Evolutionary conservation across 768 basidiomycete genomes (phyloP), one percentile per base, ranked within the genome.

Genomic region (Coprinopsis marcescibilis): DNA sequence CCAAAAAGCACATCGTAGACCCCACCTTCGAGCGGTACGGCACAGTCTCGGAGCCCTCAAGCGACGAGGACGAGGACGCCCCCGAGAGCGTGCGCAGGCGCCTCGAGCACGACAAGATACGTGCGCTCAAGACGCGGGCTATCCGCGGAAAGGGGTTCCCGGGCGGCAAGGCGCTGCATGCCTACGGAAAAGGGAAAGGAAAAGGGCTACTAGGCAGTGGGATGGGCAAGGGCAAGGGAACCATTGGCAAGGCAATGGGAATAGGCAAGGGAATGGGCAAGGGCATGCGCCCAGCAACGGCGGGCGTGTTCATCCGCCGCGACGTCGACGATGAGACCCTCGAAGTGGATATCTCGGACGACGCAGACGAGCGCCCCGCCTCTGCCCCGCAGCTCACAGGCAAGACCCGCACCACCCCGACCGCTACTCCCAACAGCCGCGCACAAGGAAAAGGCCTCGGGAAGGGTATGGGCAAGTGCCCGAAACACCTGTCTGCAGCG

Each of bases 291-390:
- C n/a, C n/a, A n/a, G n/a, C n/a, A n/a, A n/a, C 45, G 30, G 52
- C 53, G 42, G 76, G 71, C 1, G 76, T 82, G 21, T 78, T 74
- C 50, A 68, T 81, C 29, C 71, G 79, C 12, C 65, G 68, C 23
- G 81, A 84, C 52, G 57, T 73, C 2, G 78, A 73, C 23, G 81
- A 84, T 48, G 81, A 83, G 57, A 81, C 72, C 46, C 69, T 64
- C 38, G 77, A 81, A 32, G 46, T 48, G 19, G 80, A 85, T 51
- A 70, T 83, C 25, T 70, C 65, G 4, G 50, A 65, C 20, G 69
- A 66, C 27, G 68, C 62, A 36, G 56, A 63, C 12, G 41, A 23
- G 3, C 19, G 20, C 34, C 25, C 17, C n/a, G 25, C 23, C 34
- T 48, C 21, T 33, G 27, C 39, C 15, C 35, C 25, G 41, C 34